A percentile compares a stretch with the other conserved stretches of the same genome.
These are phyloP conservation scores for Malania oleifera DNA, from an alignment of 164 flowering plant species.

Conservation along the genomic window DNA sequence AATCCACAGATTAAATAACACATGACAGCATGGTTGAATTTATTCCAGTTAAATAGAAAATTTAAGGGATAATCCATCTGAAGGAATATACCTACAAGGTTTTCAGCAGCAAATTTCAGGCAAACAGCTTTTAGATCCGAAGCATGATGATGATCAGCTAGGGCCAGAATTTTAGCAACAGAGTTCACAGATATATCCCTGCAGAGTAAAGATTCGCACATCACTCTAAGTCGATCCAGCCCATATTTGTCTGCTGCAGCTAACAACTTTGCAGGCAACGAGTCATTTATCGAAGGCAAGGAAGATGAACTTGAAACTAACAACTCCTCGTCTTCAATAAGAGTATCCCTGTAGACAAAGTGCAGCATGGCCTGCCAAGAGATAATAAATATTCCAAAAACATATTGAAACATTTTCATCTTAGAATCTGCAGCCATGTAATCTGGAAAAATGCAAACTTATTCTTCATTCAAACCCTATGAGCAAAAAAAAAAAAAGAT, in stretches of 20 bases:
- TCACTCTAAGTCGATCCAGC: conserved; percentile 52
- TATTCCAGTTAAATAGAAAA: not conserved
- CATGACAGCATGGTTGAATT: too few species aligned
- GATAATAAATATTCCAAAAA: conserved; percentile 5
- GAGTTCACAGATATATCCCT: conserved; percentile 64
- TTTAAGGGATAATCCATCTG: too few species aligned
- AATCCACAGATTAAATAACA: too few species aligned
- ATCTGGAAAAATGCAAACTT: not conserved
- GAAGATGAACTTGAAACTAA: conserved; percentile 45
- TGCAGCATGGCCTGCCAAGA: conserved; percentile 76
- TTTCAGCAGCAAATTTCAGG: conserved; percentile 79
- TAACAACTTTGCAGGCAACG: conserved; percentile 64
- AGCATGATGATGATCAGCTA: conserved; percentile 65
- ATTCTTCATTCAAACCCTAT: not conserved
- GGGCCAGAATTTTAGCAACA: conserved; percentile 58
- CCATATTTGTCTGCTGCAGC: conserved; percentile 75
- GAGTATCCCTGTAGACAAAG: conserved; percentile 72
- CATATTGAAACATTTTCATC: not conserved
- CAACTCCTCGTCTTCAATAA: conserved; percentile 62
- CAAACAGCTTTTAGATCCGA: conserved; percentile 64
- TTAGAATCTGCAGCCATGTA: not conserved
- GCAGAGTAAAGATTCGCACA: conserved; percentile 75
- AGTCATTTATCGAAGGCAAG: conserved; percentile 42
- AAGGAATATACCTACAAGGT: conserved; percentile 56
- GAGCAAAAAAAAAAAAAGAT: not conserved